Evolutionary conservation across 1,139 yeast species (phyloP), one percentile per base, ranked within the genome.

Genomic region (Nakaseomyces delphensis): DNA sequence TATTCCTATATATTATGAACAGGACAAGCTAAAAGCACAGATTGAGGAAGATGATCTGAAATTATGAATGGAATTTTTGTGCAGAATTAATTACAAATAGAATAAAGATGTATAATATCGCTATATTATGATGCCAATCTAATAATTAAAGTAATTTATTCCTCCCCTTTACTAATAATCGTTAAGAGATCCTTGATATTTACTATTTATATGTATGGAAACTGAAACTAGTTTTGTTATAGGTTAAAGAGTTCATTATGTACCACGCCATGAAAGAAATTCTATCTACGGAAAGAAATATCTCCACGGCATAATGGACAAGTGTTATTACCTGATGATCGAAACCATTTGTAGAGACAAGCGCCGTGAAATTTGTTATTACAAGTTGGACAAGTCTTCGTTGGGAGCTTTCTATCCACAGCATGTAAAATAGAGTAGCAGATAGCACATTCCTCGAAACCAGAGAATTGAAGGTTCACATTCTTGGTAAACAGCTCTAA

Each of bases 291-390:
- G 51, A 80, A 79, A 44, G 76, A 76, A 56, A 84, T 83, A 31
- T 80, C 76, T 13, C 86, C 69, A 60, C 98, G 80, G 66, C 99
- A 91, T 56, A 91, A 69, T 35, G 99, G 98, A 68, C 99, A 91
- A 1, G 95, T 82, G 52, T 86, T 82, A 44, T 84, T 75, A 37
- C 93, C 93, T 14, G 95, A 85, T 54, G 95, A 86, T 69, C 86
- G 85, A 66, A 91, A 91, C 99, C 99, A 91, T 62, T 89, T 84
- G 70, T 86, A 89, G 44, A 91, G 70, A 70, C 99, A 91, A 9
- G 93, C 95, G n/a, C 96, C 82, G 62, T 91, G 99, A 70, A 89
- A 91, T 63, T 83, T 85, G 68, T 93, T 89, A 56, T 78, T 78
- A 70, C 99, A 91, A 0, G 96, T 87, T 11, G 82, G 71, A 65